phyloP scores from a whole-genome alignment of 768 basidiomycete species.

The Hydnomerulius pinastri region DNA sequence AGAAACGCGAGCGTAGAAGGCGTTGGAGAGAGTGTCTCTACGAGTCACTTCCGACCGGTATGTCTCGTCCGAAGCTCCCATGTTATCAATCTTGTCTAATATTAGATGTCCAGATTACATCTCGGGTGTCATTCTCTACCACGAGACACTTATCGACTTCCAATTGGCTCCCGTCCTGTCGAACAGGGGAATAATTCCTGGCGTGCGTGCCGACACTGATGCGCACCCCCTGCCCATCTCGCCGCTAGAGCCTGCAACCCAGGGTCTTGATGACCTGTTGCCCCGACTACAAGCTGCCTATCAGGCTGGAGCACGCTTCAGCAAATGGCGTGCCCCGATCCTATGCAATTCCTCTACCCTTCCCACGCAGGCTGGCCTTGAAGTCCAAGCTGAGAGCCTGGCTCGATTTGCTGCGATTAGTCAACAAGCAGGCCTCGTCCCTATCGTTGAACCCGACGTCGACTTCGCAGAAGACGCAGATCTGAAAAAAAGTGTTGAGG shows the following conservation, averaged over 20 bases:
- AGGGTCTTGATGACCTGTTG: constrained; percentile 51
- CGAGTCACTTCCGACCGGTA: constrained; percentile 42
- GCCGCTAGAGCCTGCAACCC: constrained; percentile 46
- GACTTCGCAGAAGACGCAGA: constrained; percentile 51
- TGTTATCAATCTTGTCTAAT: not conserved
- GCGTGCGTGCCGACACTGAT: constrained; percentile 53
- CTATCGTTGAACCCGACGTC: constrained; percentile 55
- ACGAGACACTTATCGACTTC: constrained; percentile 51
- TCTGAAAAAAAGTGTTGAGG: constrained; percentile 44
- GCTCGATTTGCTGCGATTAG: constrained; percentile 52
- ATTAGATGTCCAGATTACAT: constrained; percentile 41
- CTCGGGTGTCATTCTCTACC: constrained; percentile 53
- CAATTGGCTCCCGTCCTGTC: constrained; percentile 46
- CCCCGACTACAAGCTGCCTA: constrained; percentile 43
- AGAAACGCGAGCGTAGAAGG: constrained; percentile 40
- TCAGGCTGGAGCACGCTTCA: constrained; percentile 49
- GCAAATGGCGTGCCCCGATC: constrained; percentile 53
- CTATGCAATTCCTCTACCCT: constrained; percentile 44
- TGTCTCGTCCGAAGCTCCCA: constrained; percentile 3
- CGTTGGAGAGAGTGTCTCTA: constrained; percentile 49
- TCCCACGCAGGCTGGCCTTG: constrained; percentile 43
- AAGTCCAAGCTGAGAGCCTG: constrained; percentile 48
- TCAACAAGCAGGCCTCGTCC: constrained; percentile 53
- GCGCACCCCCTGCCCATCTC: constrained; percentile 46
- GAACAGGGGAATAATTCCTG: constrained; percentile 47